Base-by-base conservation (phyloP, 2,329 filamentous ascomycete species). In the Xylariaceae sp. region DNA sequence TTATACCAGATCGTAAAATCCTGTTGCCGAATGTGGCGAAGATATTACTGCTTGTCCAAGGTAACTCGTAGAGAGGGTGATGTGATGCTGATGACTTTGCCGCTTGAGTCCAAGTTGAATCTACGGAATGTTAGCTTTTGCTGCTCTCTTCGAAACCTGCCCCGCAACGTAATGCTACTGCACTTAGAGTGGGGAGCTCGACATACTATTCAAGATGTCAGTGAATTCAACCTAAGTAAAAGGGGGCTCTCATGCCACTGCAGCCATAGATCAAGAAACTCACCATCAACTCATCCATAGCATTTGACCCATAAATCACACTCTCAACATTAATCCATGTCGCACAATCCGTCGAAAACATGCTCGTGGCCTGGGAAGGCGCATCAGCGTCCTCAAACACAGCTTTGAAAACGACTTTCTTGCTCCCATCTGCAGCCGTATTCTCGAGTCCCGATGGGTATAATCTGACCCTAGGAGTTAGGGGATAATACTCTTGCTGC, bases 291-390 rank as follows among this genome's bases (percentile, higher is more conserved):
- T 65, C 63, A 14, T 66, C 63, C 54, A 63, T 54, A 17, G 63
- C 58, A 7, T 56, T 59, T 2, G 61, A 61, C 12, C 57, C 63
- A 22, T 66, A 66, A 42, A 63, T 63, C 12, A 66, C 59, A 5
- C 61, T 63, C 42, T 64, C 64, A 18, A 66, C 54, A 11, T 60
- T 58, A 17, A 65, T 60, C 63, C 64, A 66, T 1, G 60, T 60
- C 14, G 62, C 64, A 42, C 64, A 66, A 19, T 65, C 62, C 6
- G 54, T 72, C 60, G 54, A 78, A 64, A 62, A 76, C 57, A 67
- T 63, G n/a, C 59, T 60, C 10, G 56, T 50, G 1, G 59, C 54
- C 13, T 60, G 48, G 9, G 57, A 54, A 1, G 57, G 53, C 3
- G 47, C 58, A 17, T 59, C 54, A 9, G 65, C 58, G 31, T 68